Percentiles rank a stretch among this genome's conserved stretches.
Evolutionary conservation across 2,329 filamentous ascomycete genomes (phyloP).

Genomic region (Talaromyces marneffei): DNA sequence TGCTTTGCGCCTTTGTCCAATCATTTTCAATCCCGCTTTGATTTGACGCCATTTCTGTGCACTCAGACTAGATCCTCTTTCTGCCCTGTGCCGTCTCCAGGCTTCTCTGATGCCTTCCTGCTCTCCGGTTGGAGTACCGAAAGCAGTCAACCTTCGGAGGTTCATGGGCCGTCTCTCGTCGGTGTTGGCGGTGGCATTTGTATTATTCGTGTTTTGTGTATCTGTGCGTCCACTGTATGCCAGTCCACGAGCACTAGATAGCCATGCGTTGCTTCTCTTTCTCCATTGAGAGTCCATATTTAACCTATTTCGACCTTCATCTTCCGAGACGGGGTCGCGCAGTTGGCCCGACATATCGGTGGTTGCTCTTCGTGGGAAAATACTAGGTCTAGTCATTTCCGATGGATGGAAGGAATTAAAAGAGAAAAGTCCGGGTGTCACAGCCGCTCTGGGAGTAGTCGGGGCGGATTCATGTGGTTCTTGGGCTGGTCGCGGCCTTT

Average conservation of each 20-base stretch:
- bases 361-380: slow-evolving; percentile 60
- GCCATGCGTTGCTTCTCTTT: slow-evolving; percentile 53
- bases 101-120: slow-evolving; percentile 59
- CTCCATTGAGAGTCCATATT: slow-evolving; percentile 52
- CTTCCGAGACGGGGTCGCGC: slow-evolving; percentile 64
- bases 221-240: slow-evolving; percentile 48
- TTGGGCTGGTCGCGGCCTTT: slow-evolving; percentile 54
- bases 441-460: slow-evolving; percentile 54
- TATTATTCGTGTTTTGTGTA: slow-evolving; percentile 39
- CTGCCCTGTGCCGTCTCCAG: slow-evolving; percentile 46
- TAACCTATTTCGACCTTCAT: slow-evolving; percentile 63
- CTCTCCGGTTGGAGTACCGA: slow-evolving; percentile 58
- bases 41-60: slow-evolving; percentile 88
- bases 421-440: slow-evolving; percentile 34
- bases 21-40: slow-evolving; percentile 78
- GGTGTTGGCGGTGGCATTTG: slow-evolving; percentile 24
- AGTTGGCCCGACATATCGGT: slow-evolving; percentile 52
- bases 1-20: slow-evolving; percentile 71
- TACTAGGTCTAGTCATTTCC: slow-evolving; percentile 37
- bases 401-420: slow-evolving; percentile 43
- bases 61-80: slow-evolving; percentile 64
- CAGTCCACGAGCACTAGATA: slow-evolving; percentile 41
- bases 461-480: slow-evolving; percentile 57
- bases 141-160: slow-evolving; percentile 58
- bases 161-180: slow-evolving; percentile 57